Evolutionary conservation across 371 early-diverging fungal genomes (phyloP), one percentile per base, ranked within the genome.

Genomic region (Mucor plumbeus): DNA sequence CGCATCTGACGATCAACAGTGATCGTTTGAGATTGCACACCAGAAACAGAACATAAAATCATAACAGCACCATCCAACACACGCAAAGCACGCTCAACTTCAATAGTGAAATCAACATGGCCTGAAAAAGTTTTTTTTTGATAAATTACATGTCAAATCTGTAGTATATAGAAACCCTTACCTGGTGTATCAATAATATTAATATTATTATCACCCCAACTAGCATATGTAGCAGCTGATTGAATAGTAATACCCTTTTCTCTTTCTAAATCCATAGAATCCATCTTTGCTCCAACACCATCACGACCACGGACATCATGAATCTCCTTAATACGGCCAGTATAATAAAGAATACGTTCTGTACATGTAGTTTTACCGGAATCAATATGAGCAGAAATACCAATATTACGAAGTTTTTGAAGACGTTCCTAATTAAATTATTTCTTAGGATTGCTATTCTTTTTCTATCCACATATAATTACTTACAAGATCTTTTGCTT

Each of bases 321-420:
- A 69, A 97, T 97, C 70, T 93, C 92, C 77, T 94, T 90, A 81
- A 99, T 99, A 64, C 96, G 90, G 26, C 98, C 98, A 31, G 98
- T 97, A 78, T 96, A 97, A 82, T 86, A 97, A 54, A 99, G 84
- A 64, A 99, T 93, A 77, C 99, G 94, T 82, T 99, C 99, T 14
- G 98, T 97, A 76, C 96, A 86, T 0, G 99, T 99, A 26, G 99
- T 99, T 77, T 99, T 99, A 68, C 99, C 99, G 40, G 95, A 93
- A 75, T 99, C 99, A 72, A 99, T 98, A 83, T 99, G 99, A 39
- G 99, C 99, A n/a, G 94, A 94, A 73, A 99, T 99, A 75, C 99
- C 99, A 77, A 98, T 97, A 79, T 98, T 99, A 61, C 97, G 91
- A 71, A 94, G 83, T 41, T 76, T 85, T 19, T 79, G 66, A 21